Percentiles rank a stretch among this genome's conserved stretches.
Evolutionary conservation across 441 rosid species (phyloP).

Genomic region (Corymbia citriodora): DNA sequence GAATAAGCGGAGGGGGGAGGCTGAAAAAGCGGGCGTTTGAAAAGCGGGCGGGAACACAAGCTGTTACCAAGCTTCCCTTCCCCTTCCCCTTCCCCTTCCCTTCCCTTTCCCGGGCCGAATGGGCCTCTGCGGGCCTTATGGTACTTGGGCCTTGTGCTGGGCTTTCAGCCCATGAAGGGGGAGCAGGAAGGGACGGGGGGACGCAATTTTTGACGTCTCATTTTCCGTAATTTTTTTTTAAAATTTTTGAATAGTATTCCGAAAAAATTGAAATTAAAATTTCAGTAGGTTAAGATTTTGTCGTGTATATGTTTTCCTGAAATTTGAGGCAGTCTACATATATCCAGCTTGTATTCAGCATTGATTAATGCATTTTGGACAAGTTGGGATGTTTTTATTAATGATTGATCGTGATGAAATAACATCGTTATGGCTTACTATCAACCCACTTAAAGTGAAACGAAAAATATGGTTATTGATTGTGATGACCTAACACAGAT

Average conservation of each 20-base stretch:
- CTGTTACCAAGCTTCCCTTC: background rate
- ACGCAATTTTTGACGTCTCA: background rate
- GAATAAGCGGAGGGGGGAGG: conserved; percentile 12
- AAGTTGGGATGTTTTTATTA: fast-evolving
- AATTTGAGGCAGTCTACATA: background rate
- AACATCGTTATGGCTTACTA: fast-evolving
- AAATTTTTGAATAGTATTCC: too few relatives aligned
- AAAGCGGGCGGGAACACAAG: conserved; percentile 40
- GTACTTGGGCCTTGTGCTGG: background rate
- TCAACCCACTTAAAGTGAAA: background rate
- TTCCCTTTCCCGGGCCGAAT: background rate
- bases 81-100: too few relatives aligned
- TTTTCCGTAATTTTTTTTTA: too few relatives aligned
- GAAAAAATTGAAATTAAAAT: background rate
- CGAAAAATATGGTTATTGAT: fast-evolving
- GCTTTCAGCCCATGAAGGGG: background rate
- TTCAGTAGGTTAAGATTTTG: background rate
- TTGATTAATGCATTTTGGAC: fast-evolving
- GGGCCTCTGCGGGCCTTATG: background rate
- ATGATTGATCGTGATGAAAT: fast-evolving
- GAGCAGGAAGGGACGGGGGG: background rate
- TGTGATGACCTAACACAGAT: background rate
- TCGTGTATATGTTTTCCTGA: background rate
- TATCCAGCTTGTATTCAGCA: fast-evolving
- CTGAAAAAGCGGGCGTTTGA: conserved; percentile 27